These are phyloP conservation scores for Saccharomyces jurei DNA, from an alignment of 805 yeast species.

Conservation along the genomic window DNA sequence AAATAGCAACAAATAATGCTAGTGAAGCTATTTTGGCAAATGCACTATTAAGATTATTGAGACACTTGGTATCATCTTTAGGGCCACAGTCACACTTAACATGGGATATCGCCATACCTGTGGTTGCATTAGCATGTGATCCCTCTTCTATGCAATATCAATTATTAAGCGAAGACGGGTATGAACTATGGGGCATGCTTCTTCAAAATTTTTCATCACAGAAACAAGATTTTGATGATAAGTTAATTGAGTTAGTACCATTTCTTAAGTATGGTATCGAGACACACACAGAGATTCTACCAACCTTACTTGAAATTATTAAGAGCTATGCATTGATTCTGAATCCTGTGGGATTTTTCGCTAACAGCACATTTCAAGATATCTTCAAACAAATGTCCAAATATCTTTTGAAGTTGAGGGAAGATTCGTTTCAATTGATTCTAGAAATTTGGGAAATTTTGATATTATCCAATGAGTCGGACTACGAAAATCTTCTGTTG, in stretches of 20 bases:
- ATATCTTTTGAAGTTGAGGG: slow-evolving; percentile 55
- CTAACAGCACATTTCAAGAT: slow-evolving; percentile 16
- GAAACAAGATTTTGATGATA: slow-evolving; percentile 25
- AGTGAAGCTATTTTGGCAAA: slow-evolving; percentile 39
- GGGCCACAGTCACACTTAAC: slow-evolving; percentile 45
- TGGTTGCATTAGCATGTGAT: slow-evolving; percentile 55
- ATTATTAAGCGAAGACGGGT: slow-evolving; percentile 75
- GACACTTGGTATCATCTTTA: slow-evolving; percentile 47
- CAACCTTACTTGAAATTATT: slow-evolving; percentile 50
- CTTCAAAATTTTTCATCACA: slow-evolving; percentile 50
- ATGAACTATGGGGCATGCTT: slow-evolving; percentile 71
- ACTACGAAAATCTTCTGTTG: slow-evolving; percentile 16
- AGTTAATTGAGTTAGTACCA: slow-evolving; percentile 41
- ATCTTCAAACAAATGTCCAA: slow-evolving; percentile 44
- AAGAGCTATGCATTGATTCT: slow-evolving; percentile 54
- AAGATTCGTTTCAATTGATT: slow-evolving; percentile 51
- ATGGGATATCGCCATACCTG: slow-evolving; percentile 52
- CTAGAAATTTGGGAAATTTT: slow-evolving; percentile 34
- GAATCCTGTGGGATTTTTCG: slow-evolving; percentile 31
- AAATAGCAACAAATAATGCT: slow-evolving; percentile 35
- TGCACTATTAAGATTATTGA: slow-evolving; percentile 47
- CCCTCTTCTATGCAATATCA: slow-evolving; percentile 46
- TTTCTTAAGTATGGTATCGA: slow-evolving; percentile 50
- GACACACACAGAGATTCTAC: slow-evolving; percentile 67
- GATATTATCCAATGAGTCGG: slow-evolving; percentile 19